Evolutionary conservation across 257 asterid genomes (phyloP), one percentile per base, ranked within the genome.

Genomic region (Scutellaria galericulata): DNA sequence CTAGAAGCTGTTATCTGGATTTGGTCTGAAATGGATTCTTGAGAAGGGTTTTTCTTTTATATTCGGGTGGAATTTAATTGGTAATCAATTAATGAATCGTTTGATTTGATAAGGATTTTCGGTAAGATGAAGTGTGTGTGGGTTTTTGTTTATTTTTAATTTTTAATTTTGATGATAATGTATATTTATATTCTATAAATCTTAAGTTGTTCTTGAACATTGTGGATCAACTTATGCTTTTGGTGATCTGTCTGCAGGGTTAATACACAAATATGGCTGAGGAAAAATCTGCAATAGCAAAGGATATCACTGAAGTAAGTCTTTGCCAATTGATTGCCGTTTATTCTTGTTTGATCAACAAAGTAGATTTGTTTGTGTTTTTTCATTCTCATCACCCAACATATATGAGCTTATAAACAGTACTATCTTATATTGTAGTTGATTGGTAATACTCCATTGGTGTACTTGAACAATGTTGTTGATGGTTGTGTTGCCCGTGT

Each of bases 391-490:
- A 15, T 53, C 9, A 59, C 18, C 15, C 48, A 14, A 40, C 4
- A 27, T 24, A 8, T 72, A 9, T 50, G 40, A 41, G 50, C 73
- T 73, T 22, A 54, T 40, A 58, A 60, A 31, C 68, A 35, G 55
- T 13, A 5, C 64, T 7, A 35, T 62, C 40, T 75, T 59, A 4
- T 78, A 27, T 73, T 82, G 75, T 78, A 94, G 99, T 86, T 94
- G 88, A 91, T 94, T 56, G 99, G 99, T 73, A 86, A 83, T 7
- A 94, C 99, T 15, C 99, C 98, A 20, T 85, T 95, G 87, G 99
- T 95, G 22, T 95, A 88, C 85, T 87, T 95, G 91, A 95, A 95
- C 88, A 88, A 83, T 72, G 75, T 92, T 56, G 88, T 83, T 52
- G 97, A 94, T 70, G 98, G 99, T 7, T 91, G 98, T 58, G 96